Percentiles rank a stretch among this genome's conserved stretches.
Conservation (phyloP, 1,139 yeast species). For the Debaryomyces robertsiae region DNA sequence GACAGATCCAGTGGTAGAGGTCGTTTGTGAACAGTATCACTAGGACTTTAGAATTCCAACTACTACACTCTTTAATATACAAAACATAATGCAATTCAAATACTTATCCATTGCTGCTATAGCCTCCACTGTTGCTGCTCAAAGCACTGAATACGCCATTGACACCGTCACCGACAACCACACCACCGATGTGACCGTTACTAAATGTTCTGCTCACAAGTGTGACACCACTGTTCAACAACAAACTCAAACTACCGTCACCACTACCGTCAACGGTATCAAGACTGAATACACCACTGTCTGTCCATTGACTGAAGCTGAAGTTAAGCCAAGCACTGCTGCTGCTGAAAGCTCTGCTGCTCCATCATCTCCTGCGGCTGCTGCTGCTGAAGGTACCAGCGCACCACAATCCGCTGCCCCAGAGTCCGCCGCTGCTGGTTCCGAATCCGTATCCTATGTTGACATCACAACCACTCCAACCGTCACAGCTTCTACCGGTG, state of each 20-base stretch:
- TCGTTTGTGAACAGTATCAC: constrained; percentile 9
- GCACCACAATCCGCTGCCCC: constrained; percentile 14
- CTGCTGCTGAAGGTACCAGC: constrained; percentile 14
- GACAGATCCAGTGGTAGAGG: constrained; percentile 7
- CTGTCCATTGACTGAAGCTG: constrained; percentile 40
- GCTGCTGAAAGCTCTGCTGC: constrained; percentile 13
- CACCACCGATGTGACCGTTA: constrained; percentile 45
- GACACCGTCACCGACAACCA: constrained; percentile 35
- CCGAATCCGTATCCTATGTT: constrained; percentile 27
- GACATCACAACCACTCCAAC: constrained; percentile 38
- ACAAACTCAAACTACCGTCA: constrained; percentile 30
- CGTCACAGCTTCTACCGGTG: constrained; percentile 38
- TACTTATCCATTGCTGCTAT: constrained; percentile 36
- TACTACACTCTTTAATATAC: constrained; percentile 11
- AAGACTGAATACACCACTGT: constrained; percentile 51
- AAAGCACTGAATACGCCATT: constrained; percentile 13
- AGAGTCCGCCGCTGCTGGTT: constrained; percentile 17
- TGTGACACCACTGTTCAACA: constrained; percentile 27
- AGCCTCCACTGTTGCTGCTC: constrained; percentile 19
- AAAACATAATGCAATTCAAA: constrained; percentile 33
- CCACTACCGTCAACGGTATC: constrained; percentile 45
- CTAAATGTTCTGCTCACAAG: constrained; percentile 40
- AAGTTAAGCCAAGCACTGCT: constrained; percentile 7
- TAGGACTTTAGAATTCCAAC: constrained; percentile 14
- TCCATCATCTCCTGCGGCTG: constrained; percentile 8